Evolutionary conservation across 2,329 filamentous ascomycete species (phyloP), one percentile per base, ranked within the genome.

Genomic region (Claviceps lovelessii): DNA sequence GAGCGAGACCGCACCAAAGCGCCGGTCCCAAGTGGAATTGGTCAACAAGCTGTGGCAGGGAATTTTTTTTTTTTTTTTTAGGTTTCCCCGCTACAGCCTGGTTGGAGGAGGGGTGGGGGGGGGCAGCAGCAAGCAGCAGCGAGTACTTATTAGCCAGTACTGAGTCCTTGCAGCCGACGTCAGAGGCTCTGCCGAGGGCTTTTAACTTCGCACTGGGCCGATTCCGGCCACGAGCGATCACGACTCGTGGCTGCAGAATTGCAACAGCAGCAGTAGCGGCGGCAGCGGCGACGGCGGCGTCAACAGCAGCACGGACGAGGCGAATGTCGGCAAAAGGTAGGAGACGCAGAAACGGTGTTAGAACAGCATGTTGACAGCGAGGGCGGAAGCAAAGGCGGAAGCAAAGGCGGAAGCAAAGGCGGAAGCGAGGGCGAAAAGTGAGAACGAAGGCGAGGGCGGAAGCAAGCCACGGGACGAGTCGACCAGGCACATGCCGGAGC

Each of bases 131-230:
- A 41, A 33, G 31, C 31, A 37, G 28, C 28, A 31, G 46, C 46
- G 3, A 23, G 23, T 23, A 23, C 23, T 23, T 23, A 23, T 23
- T 23, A 23, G 23, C 23, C 23, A 23, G 23, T 23, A 23, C 23
- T 23, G 23, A 23, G 23, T 23, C 23, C 53, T 37, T 54, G 54
- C 54, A 53, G 54, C 49, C 49, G 35, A 41, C 49, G 50, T 53
- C 51, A 58, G 50, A 58, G 55, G 56, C 52, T 56, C 48, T 53
- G 51, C 54, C 56, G 51, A 56, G 49, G 35, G 35, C 44, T 44
- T 51, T 39, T 52, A 42, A 31, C 15, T 44, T 55, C 23, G 48
- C 23, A 52, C 44, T 54, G 52, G 52, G 49, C 54, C 52, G 50
- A 53, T 55, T 54, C 49, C 52, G 55, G 56, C 55, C 50, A 53